A percentile compares a stretch with the other conserved stretches of the same genome.
Conservation (phyloP, 2,329 filamentous ascomycete genomes). For the Malbranchea zuffiana region DNA sequence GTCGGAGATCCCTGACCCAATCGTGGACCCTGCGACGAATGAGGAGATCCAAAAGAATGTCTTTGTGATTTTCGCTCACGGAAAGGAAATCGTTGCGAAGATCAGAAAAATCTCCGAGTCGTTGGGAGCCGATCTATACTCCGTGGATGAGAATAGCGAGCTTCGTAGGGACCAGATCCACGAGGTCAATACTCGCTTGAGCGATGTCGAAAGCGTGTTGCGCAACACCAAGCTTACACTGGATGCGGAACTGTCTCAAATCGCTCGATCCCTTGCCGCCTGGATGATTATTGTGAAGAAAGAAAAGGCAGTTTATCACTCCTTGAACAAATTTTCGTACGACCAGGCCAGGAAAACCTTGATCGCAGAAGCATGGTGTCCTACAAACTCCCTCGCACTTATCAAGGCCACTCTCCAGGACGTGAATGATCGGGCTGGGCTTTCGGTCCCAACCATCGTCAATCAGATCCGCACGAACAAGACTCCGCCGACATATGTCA, state of each 20-base stretch:
- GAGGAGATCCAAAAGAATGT: conserved; percentile 94
- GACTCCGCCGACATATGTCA: conserved; percentile 92
- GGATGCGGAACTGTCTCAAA: conserved; percentile 84
- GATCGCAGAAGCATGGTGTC: conserved; percentile 96
- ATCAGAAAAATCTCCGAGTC: conserved; percentile 98
- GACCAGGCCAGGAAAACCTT: conserved; percentile 90
- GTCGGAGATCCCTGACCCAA: conserved; percentile 88
- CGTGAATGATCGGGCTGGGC: conserved; percentile 87
- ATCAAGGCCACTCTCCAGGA: conserved; percentile 93
- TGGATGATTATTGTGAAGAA: conserved; percentile 98
- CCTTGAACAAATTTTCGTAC: conserved; percentile 91
- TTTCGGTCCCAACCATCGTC: conserved; percentile 97
- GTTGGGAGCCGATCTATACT: conserved; percentile 89
- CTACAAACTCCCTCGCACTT: conserved; percentile 74
- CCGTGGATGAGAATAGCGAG: conserved; percentile 94
- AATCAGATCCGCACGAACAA: conserved; percentile 96
- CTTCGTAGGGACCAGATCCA: conserved; percentile 90
- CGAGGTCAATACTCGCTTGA: conserved; percentile 87
- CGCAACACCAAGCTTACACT: conserved; percentile 91
- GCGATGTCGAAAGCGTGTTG: conserved; percentile 83
- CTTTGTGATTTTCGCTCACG: conserved; percentile 97
- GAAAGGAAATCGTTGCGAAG: conserved; percentile 96
- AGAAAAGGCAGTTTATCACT: conserved; percentile 95
- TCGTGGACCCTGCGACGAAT: conserved; percentile 85
- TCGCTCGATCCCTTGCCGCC: conserved; percentile 79